Evolutionary conservation across 2,329 filamentous ascomycete species (phyloP), one percentile per base, ranked within the genome.

Genomic region (Aspergillus unguis): DNA sequence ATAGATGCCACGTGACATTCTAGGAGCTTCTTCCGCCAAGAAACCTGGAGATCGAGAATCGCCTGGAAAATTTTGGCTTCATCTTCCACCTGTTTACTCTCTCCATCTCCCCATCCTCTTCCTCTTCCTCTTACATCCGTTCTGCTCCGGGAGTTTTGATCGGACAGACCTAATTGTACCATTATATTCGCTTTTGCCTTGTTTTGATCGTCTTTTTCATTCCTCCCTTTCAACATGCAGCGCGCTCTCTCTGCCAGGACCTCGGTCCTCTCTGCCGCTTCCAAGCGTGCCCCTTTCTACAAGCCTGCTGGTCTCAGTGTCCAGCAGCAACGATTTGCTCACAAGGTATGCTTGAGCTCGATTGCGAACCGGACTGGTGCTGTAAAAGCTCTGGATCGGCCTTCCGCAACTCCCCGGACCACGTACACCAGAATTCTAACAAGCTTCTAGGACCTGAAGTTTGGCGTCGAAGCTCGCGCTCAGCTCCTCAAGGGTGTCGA

Each of bases 271-370:
- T 87, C 87, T 58, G 77, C 76, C 66, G 76, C 79, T 61, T 74
- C 77, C 62, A 75, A 67, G 73, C 80, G 68, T 71, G 82, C 81
- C 72, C 75, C 78, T 57, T 77, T 85, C 63, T 77, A 78, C 65
- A 84, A 85, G 67, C 79, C 85, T 68, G 75, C 82, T 67, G 81
- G 83, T 65, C 75, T 90, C 66, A 83, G 77, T 73, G 80, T 90
- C 65, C 90, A 95, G 76, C 92, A 97, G 80, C 85, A 95, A 75
- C 85, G 94, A 73, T 99, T 95, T 74, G 90, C 92, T 63, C 92
- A 97, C 84, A 97, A 97, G 90, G 91, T 95, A 81, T 45, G 79
- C 66, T 46, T 27, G 27, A 48, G 26, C 6, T 38, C 31, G 40
- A 43, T 51, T 37, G 31, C 38, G 36, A 10, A 33, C 17, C 37